Conservation (phyloP, 129 eudicot species). For the Scalesia atractyloides region DNA sequence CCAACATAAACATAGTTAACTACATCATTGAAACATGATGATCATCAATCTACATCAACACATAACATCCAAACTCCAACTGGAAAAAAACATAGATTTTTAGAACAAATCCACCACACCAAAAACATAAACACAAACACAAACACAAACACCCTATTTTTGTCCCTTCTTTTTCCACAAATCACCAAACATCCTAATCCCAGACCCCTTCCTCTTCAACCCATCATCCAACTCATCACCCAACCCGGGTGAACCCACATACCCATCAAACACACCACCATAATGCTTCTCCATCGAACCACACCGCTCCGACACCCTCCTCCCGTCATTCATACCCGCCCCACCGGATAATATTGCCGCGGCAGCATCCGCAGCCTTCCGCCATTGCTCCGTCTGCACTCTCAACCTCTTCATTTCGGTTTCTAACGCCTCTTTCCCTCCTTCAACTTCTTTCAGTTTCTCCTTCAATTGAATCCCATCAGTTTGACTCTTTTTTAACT, state of each 20-base stretch:
- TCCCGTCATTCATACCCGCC: constrained; percentile 51
- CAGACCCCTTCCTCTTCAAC: constrained; percentile 70
- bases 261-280: constrained; percentile 59
- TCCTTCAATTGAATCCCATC: constrained; percentile 37
- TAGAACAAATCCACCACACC: constrained; percentile 15
- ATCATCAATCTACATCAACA: constrained; percentile 36
- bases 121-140: neutral
- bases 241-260: constrained; percentile 57
- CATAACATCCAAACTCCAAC: constrained; percentile 25
- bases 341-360: neutral
- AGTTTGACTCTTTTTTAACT: constrained; percentile 49
- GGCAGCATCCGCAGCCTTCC: constrained; percentile 19
- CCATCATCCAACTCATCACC: constrained; percentile 66
- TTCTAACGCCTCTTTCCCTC: constrained; percentile 46
- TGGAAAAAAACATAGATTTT: constrained; percentile 6
- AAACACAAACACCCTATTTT: constrained; percentile 41
- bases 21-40: constrained; percentile 32
- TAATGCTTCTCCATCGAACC: constrained; percentile 82
- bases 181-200: constrained; percentile 88
- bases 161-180: constrained; percentile 93
- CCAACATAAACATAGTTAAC: constrained; percentile 22
- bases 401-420: constrained; percentile 15
- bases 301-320: constrained; percentile 67
- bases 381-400: constrained; percentile 20
- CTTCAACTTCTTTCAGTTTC: constrained; percentile 55